phyloP scores from a whole-genome alignment of 1,284 basidiomycete species.

The Rhizoctonia solani region DNA sequence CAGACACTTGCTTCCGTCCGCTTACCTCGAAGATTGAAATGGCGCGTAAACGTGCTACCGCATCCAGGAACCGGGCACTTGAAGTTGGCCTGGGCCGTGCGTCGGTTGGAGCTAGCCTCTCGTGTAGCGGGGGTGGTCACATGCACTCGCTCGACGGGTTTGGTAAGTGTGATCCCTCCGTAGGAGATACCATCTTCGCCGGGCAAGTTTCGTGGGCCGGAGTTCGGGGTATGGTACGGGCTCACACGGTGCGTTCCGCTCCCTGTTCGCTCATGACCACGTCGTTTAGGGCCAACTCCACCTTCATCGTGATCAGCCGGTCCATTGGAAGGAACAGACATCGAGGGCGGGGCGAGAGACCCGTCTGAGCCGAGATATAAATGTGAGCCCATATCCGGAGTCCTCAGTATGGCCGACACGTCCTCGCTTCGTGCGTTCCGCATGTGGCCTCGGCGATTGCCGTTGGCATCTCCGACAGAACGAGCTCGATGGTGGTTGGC shows the following conservation, averaged over 20 bases:
- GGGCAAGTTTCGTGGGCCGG: constrained; percentile 23
- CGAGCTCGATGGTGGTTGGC: constrained; percentile 39
- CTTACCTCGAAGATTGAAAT: constrained; percentile 80
- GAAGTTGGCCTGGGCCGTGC: constrained; percentile 76
- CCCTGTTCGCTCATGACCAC: constrained; percentile 37
- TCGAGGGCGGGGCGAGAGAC: constrained; percentile 37
- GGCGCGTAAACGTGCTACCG: constrained; percentile 79
- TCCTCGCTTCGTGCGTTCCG: constrained; percentile 40
- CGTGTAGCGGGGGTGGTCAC: constrained; percentile 75
- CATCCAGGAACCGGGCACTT: constrained; percentile 75
- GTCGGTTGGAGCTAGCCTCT: constrained; percentile 68
- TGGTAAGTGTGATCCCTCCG: constrained; percentile 10
- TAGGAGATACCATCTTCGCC: constrained; percentile 3
- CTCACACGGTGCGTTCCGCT: constrained; percentile 54
- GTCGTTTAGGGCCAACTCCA: constrained; percentile 34
- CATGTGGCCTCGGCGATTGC: constrained; percentile 32
- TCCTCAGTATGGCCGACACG: constrained; percentile 4
- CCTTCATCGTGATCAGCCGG: constrained; percentile 24
- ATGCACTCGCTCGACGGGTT: constrained; percentile 43
- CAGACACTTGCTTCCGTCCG: too few species aligned
- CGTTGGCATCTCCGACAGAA: constrained; percentile 38
- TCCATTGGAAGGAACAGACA: constrained; percentile 36
- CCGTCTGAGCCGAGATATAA: constrained; percentile 36
- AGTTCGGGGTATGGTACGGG: constrained; percentile 20
- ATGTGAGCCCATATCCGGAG: constrained; percentile 11